Base-by-base conservation (phyloP, 2,329 filamentous ascomycete species). In the Sporothrix pseudoabietina region DNA sequence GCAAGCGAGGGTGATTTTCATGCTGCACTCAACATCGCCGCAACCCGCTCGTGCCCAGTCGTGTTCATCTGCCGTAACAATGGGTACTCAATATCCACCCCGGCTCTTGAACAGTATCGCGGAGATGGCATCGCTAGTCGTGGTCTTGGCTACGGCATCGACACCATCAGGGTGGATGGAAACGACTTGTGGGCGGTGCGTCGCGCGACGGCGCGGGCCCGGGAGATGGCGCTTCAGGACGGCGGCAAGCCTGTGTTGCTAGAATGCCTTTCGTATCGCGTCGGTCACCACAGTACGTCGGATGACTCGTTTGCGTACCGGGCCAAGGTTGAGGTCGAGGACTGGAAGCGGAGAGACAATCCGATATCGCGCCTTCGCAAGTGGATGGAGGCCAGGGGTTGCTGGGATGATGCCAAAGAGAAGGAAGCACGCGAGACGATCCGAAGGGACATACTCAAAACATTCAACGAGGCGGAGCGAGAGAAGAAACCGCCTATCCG, bases 281-380 rank as follows among this genome's bases (percentile, higher is more conserved):
- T 98, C 59, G 95, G 93, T 7, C 81, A 99, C 80, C 96, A 99
- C 84, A 97, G 94, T 82, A 99, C 96, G 0, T 96, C 92, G 0
- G 96, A 99, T 79, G 96, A 99, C 82, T 96, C 92, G 35, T 99
- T 98, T 79, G 96, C 96, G 0, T 99, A 99, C 83, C 92, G 96
- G 9, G 94, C 94, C 1, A 90, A 92, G 35, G 90, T 98, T 0
- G 96, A 99, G 79, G 96, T 99, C 8, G 92, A 94, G 78, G 92
- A 94, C 79, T 95, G 92, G 92, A 94, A 94, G 80, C 74, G 81
- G 68, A 75, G 81, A 16, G 81, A 82, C 72, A 82, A 82, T 59
- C 81, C 81, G 3, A 81, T 82, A 26, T 79, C 79, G n/a, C 75
- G 81, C 59, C 75, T 82, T 73, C 80, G 81, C 14, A 82, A 82